These are phyloP conservation scores for Tetratostichococcus sp. DNA, from an alignment of 139 green algal genomes.

Conservation along the genomic window DNA sequence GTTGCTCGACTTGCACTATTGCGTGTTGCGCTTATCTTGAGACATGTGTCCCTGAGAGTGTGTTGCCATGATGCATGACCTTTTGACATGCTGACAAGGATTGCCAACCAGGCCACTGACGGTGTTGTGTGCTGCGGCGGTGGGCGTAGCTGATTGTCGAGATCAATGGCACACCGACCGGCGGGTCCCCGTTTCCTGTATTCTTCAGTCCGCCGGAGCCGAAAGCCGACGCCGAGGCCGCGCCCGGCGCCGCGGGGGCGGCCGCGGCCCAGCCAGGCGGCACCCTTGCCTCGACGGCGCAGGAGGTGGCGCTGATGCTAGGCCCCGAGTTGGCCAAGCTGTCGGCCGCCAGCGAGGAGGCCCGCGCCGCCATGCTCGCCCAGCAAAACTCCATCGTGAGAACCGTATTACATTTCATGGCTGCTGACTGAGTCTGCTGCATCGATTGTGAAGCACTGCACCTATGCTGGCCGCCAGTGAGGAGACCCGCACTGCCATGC, in stretches of 20 bases:
- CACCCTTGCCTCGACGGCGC: neutral
- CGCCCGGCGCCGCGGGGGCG: neutral
- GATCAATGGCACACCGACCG: constrained; percentile 70
- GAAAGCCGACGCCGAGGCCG: neutral
- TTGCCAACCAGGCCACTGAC: neutral
- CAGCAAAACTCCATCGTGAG: neutral
- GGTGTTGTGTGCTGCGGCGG: neutral
- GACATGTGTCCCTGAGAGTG: too few relatives aligned
- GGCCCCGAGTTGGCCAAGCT: neutral
- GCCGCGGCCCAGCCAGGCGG: constrained; percentile 1
- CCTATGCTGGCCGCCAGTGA: too few relatives aligned
- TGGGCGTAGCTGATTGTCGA: constrained; percentile 45
- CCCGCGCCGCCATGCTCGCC: neutral
- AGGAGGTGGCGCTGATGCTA: neutral
- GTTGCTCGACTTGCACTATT: too few relatives aligned
- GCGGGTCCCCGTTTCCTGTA: constrained; percentile 81
- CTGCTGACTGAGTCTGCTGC: too few relatives aligned
- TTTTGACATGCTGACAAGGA: neutral
- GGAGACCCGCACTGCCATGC: too few relatives aligned
- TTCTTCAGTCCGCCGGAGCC: constrained; percentile 72
- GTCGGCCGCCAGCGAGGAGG: neutral
- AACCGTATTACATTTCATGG: too few relatives aligned
- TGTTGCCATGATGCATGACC: neutral
- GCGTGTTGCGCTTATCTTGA: too few relatives aligned
- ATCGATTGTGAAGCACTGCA: too few relatives aligned